These are phyloP conservation scores for Arabidopsis thaliana DNA, from an alignment of 345 rosid genomes.

Conservation along the genomic window DNA sequence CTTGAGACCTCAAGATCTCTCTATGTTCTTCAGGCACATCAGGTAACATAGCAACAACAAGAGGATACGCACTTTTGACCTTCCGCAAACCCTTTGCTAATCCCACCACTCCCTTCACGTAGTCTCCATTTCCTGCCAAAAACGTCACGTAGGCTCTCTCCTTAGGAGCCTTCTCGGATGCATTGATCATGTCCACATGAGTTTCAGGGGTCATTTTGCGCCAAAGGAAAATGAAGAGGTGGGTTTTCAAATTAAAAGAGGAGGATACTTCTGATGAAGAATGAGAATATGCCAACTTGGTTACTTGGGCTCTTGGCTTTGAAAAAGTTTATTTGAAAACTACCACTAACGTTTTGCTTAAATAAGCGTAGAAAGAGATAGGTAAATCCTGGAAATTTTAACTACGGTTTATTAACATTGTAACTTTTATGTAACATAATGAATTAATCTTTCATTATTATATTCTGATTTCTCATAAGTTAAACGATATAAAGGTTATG, in stretches of 20 bases:
- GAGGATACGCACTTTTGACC: conserved; percentile 61
- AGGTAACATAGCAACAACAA: conserved; percentile 71
- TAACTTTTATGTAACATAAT: background rate
- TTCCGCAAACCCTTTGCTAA: conserved; percentile 76
- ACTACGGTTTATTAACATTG: background rate
- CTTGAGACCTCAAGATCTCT: conserved; percentile 59
- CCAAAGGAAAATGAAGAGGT: background rate
- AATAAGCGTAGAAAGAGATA: background rate
- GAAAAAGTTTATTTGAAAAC: background rate
- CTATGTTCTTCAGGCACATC: conserved; percentile 83
- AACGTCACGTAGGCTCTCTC: conserved; percentile 62
- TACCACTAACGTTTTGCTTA: background rate
- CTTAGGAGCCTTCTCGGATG: conserved; percentile 32
- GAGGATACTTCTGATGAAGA: background rate
- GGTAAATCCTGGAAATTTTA: background rate
- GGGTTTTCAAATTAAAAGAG: background rate
- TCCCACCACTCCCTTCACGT: conserved; percentile 74
- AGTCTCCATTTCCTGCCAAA: conserved; percentile 75
- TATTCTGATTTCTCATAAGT: background rate
- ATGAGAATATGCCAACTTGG: background rate
- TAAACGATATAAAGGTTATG: too few relatives aligned
- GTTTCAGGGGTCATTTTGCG: conserved; percentile 48
- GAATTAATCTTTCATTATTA: background rate
- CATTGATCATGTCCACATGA: background rate
- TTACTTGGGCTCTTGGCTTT: background rate